phyloP scores from a whole-genome alignment of 2,329 filamentous ascomycete species.

The Domatiomyces catenatus region DNA sequence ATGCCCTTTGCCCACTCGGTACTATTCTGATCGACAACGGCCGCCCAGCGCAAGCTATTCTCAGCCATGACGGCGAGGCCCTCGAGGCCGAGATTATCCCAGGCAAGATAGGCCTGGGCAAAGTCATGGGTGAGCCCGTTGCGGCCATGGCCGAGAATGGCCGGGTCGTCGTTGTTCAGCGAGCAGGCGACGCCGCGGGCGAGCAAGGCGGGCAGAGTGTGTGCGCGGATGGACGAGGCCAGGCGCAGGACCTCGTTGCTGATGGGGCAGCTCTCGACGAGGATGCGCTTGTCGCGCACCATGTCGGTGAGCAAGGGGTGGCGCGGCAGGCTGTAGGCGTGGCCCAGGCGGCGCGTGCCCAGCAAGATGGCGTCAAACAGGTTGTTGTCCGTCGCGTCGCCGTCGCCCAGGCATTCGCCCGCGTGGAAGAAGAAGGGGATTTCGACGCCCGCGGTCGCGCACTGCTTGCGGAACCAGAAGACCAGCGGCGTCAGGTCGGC shows the following conservation, averaged over 20 bases:
- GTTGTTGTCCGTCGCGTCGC: slow-evolving; percentile 62
- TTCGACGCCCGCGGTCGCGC: slow-evolving; percentile 58
- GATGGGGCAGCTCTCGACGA: slow-evolving; percentile 81
- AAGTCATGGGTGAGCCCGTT: slow-evolving; percentile 83
- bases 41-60: slow-evolving; percentile 82
- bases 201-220: slow-evolving; percentile 69
- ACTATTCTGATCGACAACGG: slow-evolving; percentile 62
- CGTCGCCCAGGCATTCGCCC: slow-evolving; percentile 71
- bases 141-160: slow-evolving; percentile 68
- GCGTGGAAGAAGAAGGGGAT: slow-evolving; percentile 96
- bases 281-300: slow-evolving; percentile 73
- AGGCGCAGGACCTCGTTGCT: slow-evolving; percentile 77
- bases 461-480: slow-evolving; percentile 87
- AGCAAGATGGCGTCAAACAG: slow-evolving; percentile 79
- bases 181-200: slow-evolving; percentile 70
- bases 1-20: slow-evolving; percentile 60
- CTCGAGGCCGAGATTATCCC: slow-evolving; percentile 78
- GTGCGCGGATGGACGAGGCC: slow-evolving; percentile 58
- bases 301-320: slow-evolving; percentile 80
- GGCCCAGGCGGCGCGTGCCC: slow-evolving; percentile 75
- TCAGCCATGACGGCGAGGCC: slow-evolving; percentile 77
- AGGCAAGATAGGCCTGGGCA: slow-evolving; percentile 82
- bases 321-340: slow-evolving; percentile 77
- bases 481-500: slow-evolving; percentile 65
- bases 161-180: slow-evolving; percentile 82